Conservation (phyloP, 2,329 filamentous ascomycete species). For the Microcyclospora pomicola region DNA sequence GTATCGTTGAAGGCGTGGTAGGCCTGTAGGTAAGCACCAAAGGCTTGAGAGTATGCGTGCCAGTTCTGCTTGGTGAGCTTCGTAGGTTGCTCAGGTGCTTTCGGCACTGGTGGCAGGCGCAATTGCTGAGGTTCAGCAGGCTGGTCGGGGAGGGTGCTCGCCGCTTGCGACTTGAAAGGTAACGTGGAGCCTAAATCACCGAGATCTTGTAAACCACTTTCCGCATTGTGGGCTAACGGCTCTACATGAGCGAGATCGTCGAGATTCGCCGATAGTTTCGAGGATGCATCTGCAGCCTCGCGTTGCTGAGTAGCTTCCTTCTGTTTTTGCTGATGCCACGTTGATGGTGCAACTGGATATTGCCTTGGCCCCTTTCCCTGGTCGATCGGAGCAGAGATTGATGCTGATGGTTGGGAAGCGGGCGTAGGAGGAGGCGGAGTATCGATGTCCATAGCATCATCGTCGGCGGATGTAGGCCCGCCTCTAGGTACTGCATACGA, state of each 20-base stretch:
- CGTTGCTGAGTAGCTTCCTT: constrained; percentile 5
- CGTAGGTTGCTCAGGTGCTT: constrained; percentile 24
- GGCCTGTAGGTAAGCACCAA: constrained; percentile 42
- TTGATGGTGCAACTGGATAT: constrained; percentile 19
- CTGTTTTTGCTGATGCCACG: constrained; percentile 17
- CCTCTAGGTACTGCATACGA: constrained; percentile 10
- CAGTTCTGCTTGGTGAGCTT: constrained; percentile 35
- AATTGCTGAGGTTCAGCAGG: constrained; percentile 27
- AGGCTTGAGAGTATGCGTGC: constrained; percentile 37
- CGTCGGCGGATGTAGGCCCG: constrained; percentile 10
- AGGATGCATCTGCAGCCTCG: constrained; percentile 6
- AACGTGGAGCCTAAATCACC: constrained; percentile 40
- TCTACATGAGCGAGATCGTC: constrained; percentile 35
- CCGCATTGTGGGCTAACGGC: constrained; percentile 25
- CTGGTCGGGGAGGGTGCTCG: constrained; percentile 29
- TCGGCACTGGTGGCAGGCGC: constrained; percentile 37
- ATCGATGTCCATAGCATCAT: constrained; percentile 37
- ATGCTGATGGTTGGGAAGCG: constrained; percentile 2
- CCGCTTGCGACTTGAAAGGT: constrained; percentile 44
- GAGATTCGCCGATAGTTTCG: constrained; percentile 26
- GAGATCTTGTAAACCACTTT: constrained; percentile 39
- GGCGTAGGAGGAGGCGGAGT: constrained; percentile 18
- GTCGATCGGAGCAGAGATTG: constrained; percentile 1
- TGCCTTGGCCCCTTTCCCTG: constrained; percentile 17
- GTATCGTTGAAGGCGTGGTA: constrained; percentile 42